Base-by-base conservation (phyloP, 228 moss, liverwort and hornwort species). In the Sphagnum fallax region DNA sequence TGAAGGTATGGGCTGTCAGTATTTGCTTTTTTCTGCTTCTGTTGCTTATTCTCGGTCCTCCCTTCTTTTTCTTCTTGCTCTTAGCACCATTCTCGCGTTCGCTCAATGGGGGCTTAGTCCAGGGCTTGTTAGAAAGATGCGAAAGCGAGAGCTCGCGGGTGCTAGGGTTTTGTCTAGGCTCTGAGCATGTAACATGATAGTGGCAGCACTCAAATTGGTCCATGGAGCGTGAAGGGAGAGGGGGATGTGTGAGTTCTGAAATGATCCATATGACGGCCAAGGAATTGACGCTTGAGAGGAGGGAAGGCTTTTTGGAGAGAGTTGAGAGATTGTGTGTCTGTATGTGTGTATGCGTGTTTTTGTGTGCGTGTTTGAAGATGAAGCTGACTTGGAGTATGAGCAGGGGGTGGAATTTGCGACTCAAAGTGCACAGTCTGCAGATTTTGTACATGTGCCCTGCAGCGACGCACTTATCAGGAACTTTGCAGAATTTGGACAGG, bases 341-440 rank as follows among this genome's bases (percentile, higher is more conserved):
- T 32, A 63, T 52, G 68, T 69, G 77, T 57, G 63, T 63, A 58
- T 69, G 61, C 65, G 70, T 69, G 70, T 53, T 51, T 72, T 80
- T 67, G 55, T 67, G 70, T 71, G 69, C 71, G 68, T 79, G 51
- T 80, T 65, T 86, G 68, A 82, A 82, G 80, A 72, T 69, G 74
- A 80, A 79, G 89, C 87, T 92, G 92, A 92, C 89, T 79, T 78
- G 83, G 81, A 92, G 76, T 89, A 89, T 92, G 92, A 92, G 92
- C 89, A 92, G 92, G 92, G 87, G 92, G 87, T 89, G 89, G 89
- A 87, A 86, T 85, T 83, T 78, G 83, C 89, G 87, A 82, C 84
- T 81, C 73, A 78, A 72, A 82, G 71, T 88, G 79, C 76, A 87
- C 79, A 87, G 73, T 89, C 87, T 79, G 84, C 91, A 89, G 67